Evolutionary conservation across 495 filamentous ascomycete genomes (phyloP), one percentile per base, ranked within the genome.

Genomic region (Neurospora sp.): DNA sequence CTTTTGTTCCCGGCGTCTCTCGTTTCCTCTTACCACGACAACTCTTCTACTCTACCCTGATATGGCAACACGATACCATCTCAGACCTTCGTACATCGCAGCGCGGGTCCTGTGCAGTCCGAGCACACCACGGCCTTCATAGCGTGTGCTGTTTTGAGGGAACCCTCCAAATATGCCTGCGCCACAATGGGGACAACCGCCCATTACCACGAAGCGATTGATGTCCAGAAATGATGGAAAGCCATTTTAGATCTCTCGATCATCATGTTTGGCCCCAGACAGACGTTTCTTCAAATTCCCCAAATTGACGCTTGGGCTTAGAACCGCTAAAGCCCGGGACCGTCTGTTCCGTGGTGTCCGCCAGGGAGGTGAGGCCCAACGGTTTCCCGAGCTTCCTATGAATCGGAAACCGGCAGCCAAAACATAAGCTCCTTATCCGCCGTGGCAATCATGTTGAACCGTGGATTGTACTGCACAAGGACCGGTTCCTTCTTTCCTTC

Each of bases 381-480:
- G 0, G 20, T 31, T 10, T 71, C 27, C 27, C 27, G 27, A 9
- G 18, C 73, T 10, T 69, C 20, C 74, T 83, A 85, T 10, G 76
- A 80, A 78, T 92, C 86, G 71, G 86, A 83, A 82, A 94, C 92
- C 20, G 96, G 96, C 40, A 96, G 80, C 95, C 96, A 98, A 73
- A 99, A 93, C 68, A 96, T 83, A 71, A 94, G 85, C 74, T 98
- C 94, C 77, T 90, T 90, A 77, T 98, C 94, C 6, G 91, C 96
- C 48, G 89, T 94, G 18, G 92, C 94, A 74, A 97, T 84, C 85
- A 98, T 89, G 80, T 98, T 97, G 81, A 90, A 93, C 61, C 93
- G 86, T 8, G 93, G 96, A 81, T 97, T 98, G 79, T 92, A 94
- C 61, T 92, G 92, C 69, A 98, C 88, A 11, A 97, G 85, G 1